Evolutionary conservation across 169 alveolate species (phyloP).

Genomic region (Plasmodium knowlesi): DNA sequence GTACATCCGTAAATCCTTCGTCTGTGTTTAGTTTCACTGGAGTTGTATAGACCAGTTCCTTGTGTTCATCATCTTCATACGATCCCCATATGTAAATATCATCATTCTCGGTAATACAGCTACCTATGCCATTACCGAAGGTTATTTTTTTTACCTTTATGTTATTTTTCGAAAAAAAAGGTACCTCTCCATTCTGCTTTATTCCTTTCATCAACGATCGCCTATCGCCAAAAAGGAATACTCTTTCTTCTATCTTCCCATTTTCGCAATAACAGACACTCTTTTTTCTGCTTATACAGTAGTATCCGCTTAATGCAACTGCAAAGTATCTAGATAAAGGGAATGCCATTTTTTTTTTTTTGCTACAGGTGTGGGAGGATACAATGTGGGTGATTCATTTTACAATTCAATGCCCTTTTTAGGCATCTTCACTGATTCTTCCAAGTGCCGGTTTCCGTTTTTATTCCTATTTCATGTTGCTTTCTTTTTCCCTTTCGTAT

Average conservation of each 20-base stretch:
- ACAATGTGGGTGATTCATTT: background rate
- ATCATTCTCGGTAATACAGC: constrained; percentile 68
- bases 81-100: constrained; percentile 73
- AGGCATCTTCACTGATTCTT: background rate
- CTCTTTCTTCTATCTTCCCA: constrained; percentile 27
- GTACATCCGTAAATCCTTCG: constrained; percentile 29
- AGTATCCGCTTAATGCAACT: constrained; percentile 25
- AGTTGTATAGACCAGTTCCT: constrained; percentile 25
- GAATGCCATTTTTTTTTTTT: background rate
- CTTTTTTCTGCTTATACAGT: constrained; percentile 3
- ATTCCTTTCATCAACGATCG: constrained; percentile 56
- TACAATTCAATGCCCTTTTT: background rate
- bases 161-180: constrained; percentile 46
- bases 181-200: constrained; percentile 52
- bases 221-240: constrained; percentile 66
- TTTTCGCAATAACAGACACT: constrained; percentile 35
- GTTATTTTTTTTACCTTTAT: constrained; percentile 70
- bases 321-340: constrained; percentile 11
- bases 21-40: constrained; percentile 40
- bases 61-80: constrained; percentile 39
- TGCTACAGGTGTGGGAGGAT: background rate
- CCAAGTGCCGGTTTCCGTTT: background rate
- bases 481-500: background rate
- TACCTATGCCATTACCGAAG: constrained; percentile 69
- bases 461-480: background rate